A percentile compares a stretch with the other conserved stretches of the same genome.
phyloP scores from a whole-genome alignment of 768 basidiomycete genomes.

The Pisolithus orientalis region DNA sequence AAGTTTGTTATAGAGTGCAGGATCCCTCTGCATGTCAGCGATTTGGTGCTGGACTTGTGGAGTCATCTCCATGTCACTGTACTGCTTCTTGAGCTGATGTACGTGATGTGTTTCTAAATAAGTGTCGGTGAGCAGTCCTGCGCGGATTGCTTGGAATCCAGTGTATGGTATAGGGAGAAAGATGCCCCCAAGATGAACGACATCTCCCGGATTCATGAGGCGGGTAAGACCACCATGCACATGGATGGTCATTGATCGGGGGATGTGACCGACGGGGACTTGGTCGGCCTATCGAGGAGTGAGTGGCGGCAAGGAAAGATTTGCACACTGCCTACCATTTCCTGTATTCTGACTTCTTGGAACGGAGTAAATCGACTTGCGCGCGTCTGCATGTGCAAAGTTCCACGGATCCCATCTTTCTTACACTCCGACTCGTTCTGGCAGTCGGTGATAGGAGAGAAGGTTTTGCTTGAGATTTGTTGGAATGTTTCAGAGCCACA shows the following conservation, averaged over 20 bases:
- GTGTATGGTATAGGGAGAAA: conserved; percentile 98
- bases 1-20: conserved; percentile 79
- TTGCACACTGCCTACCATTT: conserved; percentile 61
- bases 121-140: conserved; percentile 94
- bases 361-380: conserved; percentile 97
- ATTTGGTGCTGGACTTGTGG: conserved; percentile 73
- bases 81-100: conserved; percentile 95
- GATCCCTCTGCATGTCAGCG: conserved; percentile 61
- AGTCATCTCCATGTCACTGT: conserved; percentile 89
- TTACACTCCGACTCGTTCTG: conserved; percentile 80
- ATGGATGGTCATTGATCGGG: conserved; percentile 97
- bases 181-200: conserved; percentile 92
- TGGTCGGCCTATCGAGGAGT: conserved; percentile 72
- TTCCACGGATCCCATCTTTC: conserved; percentile 81
- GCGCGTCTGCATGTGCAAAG: conserved; percentile 96
- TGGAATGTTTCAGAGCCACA: conserved; percentile 99
- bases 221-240: conserved; percentile 87
- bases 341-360: conserved; percentile 98
- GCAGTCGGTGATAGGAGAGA: conserved; percentile 85
- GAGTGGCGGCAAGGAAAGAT: background rate
- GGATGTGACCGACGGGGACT: conserved; percentile 99
- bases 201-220: conserved; percentile 90
- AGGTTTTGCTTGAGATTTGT: conserved; percentile 88
- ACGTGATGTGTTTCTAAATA: conserved; percentile 91
- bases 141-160: conserved; percentile 93